These are phyloP conservation scores for Saccharomycopsis fibuligera DNA, from an alignment of 805 yeast species.

Conservation along the genomic window DNA sequence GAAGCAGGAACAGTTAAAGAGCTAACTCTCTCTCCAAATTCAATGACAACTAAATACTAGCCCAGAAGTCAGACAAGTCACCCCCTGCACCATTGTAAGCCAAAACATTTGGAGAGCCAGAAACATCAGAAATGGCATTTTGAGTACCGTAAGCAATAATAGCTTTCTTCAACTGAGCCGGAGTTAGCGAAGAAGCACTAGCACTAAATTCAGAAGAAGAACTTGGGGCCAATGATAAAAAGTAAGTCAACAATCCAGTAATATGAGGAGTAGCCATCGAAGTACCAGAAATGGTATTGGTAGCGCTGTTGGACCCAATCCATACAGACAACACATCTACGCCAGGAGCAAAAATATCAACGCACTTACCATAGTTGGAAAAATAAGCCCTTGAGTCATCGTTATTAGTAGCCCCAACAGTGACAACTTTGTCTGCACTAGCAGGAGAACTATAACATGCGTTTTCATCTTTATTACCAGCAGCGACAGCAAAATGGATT, in stretches of 20 bases:
- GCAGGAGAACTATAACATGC: conserved; percentile 49
- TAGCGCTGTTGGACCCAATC: conserved; percentile 65
- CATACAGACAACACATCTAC: conserved; percentile 78
- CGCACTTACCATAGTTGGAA: conserved; percentile 93
- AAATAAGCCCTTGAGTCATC: conserved; percentile 88
- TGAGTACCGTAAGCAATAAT: conserved; percentile 62
- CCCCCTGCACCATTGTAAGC: conserved; percentile 80
- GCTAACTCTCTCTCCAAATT: no score
- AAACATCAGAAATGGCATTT: conserved; percentile 49
- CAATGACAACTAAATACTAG: neutral
- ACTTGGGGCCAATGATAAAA: conserved; percentile 71
- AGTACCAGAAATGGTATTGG: conserved; percentile 85
- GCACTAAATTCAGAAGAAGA: conserved; percentile 45
- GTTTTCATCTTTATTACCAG: conserved; percentile 59
- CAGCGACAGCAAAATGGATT: conserved; percentile 88
- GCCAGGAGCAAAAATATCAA: conserved; percentile 95
- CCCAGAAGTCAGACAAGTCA: conserved; percentile 60
- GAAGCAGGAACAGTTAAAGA: no score
- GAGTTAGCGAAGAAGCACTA: conserved; percentile 42
- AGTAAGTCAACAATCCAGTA: conserved; percentile 85
- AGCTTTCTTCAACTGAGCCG: conserved; percentile 70
- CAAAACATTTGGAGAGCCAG: conserved; percentile 67
- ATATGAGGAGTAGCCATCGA: conserved; percentile 98
- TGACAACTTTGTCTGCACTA: conserved; percentile 70
- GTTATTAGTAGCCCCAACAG: conserved; percentile 91